Evolutionary conservation across 345 rosid genomes (phyloP).

Genomic region (Triadica sebifera): DNA sequence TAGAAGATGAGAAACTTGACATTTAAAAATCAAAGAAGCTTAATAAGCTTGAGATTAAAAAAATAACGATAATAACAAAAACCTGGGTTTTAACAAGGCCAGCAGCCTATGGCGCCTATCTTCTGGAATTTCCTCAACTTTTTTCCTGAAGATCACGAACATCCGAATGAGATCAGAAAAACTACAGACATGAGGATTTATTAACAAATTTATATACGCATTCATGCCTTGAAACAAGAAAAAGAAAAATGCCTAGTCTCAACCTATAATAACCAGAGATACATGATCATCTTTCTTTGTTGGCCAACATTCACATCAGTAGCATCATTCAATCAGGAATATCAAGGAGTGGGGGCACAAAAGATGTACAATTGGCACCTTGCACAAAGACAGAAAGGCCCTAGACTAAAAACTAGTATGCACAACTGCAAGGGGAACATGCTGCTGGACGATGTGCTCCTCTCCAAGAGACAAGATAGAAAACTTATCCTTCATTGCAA

Average conservation of each 20-base stretch:
- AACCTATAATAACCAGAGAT: neutral
- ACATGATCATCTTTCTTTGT: neutral
- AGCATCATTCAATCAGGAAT: no score
- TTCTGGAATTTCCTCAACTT: constrained; percentile 72
- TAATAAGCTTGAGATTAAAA: constrained; percentile 20
- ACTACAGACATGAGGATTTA: neutral
- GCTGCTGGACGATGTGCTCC: no score
- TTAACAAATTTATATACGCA: neutral
- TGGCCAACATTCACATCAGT: no score
- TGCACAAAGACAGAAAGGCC: no score
- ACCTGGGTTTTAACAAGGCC: constrained; percentile 59
- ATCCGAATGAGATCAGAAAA: neutral
- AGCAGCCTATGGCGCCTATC: constrained; percentile 72
- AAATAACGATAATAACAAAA: neutral
- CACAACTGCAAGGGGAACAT: no score
- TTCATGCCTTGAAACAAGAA: neutral
- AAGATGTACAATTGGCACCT: no score
- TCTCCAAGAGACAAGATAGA: no score
- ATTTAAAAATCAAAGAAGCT: constrained; percentile 10
- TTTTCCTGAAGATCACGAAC: constrained; percentile 51
- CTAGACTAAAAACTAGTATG: no score
- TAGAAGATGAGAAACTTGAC: constrained; percentile 6
- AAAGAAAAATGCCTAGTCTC: neutral
- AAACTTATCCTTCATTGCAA: no score
- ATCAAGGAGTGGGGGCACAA: no score